A percentile compares a stretch with the other conserved stretches of the same genome.
Conservation (phyloP, 768 basidiomycete species). For the Tulasnella sp. region DNA sequence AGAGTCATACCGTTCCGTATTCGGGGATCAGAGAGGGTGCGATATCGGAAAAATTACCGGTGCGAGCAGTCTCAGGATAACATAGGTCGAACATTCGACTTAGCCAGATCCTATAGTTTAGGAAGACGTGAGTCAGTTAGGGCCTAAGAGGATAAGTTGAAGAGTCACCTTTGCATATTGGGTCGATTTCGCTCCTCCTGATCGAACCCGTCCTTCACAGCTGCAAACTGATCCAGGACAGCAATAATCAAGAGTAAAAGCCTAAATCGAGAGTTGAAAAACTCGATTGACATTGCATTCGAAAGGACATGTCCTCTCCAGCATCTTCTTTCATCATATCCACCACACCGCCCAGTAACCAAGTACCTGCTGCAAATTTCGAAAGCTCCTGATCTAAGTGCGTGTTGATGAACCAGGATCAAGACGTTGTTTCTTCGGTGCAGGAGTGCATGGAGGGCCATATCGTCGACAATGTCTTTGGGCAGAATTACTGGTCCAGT, state of each 20-base stretch:
- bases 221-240: neutral
- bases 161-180: neutral
- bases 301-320: neutral
- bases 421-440: neutral
- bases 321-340: neutral
- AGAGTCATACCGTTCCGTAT: neutral
- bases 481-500: neutral
- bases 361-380: neutral
- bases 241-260: neutral
- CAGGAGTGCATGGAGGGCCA: neutral
- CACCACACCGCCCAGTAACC: neutral
- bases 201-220: neutral
- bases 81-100: neutral
- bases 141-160: too few species aligned
- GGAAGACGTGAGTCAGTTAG: neutral
- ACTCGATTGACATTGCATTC: neutral
- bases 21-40: neutral
- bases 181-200: neutral
- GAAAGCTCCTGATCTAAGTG: neutral
- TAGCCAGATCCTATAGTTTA: neutral
- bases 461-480: neutral
- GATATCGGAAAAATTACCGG: neutral
- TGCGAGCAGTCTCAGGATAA: slow-evolving; percentile 1
- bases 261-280: neutral
- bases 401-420: neutral